Evolutionary conservation across 148 eudicot species (phyloP).

Genomic region (Camellia lanceoleosa): DNA sequence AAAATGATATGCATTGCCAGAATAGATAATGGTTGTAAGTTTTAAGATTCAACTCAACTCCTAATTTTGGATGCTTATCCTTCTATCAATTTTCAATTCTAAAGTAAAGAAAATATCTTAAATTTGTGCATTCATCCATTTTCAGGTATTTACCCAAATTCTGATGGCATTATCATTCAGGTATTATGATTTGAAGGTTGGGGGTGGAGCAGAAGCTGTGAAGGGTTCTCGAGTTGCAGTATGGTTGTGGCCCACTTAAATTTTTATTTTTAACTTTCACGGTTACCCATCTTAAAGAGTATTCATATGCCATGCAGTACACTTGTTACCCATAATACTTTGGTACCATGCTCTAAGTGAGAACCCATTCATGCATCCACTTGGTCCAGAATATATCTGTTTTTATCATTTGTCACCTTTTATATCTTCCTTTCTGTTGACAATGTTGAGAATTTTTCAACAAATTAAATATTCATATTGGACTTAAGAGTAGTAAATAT

Average conservation of each 20-base stretch:
- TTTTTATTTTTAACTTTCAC: conserved; percentile 17
- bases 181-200: conserved; percentile 91
- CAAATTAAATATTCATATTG: not conserved
- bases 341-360: not conserved
- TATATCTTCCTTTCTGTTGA: not conserved
- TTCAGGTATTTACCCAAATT: conserved; percentile 6
- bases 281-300: not conserved
- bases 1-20: not conserved
- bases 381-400: not conserved
- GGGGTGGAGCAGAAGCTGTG: conserved; percentile 73
- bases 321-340: not conserved
- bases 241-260: conserved; percentile 54
- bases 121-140: conserved; percentile 7
- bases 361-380: not conserved
- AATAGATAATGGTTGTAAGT: not conserved
- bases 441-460: too few species aligned
- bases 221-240: conserved; percentile 99
- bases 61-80: not conserved
- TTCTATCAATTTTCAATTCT: not conserved
- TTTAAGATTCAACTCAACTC: not conserved
- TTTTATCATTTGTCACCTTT: not conserved
- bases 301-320: not conserved
- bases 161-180: conserved; percentile 33
- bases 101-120: not conserved
- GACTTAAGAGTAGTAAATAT: not conserved